phyloP scores from a whole-genome alignment of 768 basidiomycete genomes.

The Podaxis pistillaris region DNA sequence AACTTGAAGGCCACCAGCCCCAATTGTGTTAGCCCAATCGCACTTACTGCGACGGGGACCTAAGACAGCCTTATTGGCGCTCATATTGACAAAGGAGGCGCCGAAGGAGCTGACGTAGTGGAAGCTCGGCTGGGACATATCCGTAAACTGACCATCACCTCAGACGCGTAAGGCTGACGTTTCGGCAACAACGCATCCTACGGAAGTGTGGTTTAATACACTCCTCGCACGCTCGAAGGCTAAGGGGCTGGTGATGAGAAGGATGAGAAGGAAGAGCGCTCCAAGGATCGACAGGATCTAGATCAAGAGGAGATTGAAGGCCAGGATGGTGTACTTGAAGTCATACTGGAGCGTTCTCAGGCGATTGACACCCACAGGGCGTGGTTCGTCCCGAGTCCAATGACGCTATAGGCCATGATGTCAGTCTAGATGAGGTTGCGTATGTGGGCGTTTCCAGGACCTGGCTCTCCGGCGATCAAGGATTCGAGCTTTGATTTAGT shows the following conservation, averaged over 20 bases:
- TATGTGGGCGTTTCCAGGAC: not conserved
- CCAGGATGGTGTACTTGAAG: constrained; percentile 3
- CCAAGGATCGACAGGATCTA: not conserved
- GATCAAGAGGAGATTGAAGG: not conserved
- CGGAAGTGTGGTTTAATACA: not conserved
- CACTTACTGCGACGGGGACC: not conserved
- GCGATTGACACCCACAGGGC: not conserved
- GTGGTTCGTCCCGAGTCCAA: not conserved
- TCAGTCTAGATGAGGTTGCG: constrained; percentile 5
- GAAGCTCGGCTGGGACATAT: not conserved
- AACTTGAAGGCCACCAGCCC: not conserved
- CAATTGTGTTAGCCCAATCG: not conserved
- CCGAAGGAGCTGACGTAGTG: not conserved
- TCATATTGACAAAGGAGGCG: not conserved
- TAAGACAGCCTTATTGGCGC: not conserved
- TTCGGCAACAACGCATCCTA: not conserved
- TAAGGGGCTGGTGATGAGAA: not conserved
- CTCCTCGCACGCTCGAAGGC: not conserved
- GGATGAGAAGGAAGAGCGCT: not conserved
- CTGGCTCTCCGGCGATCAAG: not conserved
- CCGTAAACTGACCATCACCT: not conserved
- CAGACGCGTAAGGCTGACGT: not conserved
- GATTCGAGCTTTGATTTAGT: not conserved
- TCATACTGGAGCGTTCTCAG: not conserved
- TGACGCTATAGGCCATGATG: constrained; percentile 2